phyloP scores from a whole-genome alignment of 1,284 basidiomycete species.

The Acaromyces ingoldii region DNA sequence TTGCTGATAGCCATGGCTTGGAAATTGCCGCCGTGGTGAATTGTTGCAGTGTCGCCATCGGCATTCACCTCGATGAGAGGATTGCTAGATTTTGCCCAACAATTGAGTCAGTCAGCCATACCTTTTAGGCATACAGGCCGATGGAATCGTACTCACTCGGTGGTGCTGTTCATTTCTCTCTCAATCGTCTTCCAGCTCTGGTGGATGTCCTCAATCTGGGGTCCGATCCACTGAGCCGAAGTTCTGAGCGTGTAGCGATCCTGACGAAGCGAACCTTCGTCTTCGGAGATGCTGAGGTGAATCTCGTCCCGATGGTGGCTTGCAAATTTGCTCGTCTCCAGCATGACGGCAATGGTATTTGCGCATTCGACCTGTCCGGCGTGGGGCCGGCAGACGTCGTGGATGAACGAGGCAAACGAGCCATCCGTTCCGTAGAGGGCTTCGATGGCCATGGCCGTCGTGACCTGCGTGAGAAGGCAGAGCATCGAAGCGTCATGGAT shows the following conservation, averaged over 20 bases:
- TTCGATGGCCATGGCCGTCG: slow-evolving; percentile 77
- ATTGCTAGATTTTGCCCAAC: no score
- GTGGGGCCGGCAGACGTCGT: slow-evolving; percentile 70
- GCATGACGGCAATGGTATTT: slow-evolving; percentile 34
- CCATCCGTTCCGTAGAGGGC: slow-evolving; percentile 46
- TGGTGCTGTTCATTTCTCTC: slow-evolving; percentile 17
- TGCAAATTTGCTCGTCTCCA: slow-evolving; percentile 69
- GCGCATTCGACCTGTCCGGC: slow-evolving; percentile 65
- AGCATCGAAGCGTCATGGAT: slow-evolving; percentile 69
- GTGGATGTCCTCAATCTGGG: slow-evolving; percentile 14
- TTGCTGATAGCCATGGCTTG: slow-evolving; percentile 68
- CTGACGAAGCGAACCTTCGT: slow-evolving; percentile 66
- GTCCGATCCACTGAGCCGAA: slow-evolving; percentile 16
- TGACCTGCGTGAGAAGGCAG: slow-evolving; percentile 66
- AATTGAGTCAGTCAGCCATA: no score
- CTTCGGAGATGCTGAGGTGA: slow-evolving; percentile 61
- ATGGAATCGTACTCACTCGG: no score
- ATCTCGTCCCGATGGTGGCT: slow-evolving; percentile 58
- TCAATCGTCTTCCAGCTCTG: slow-evolving; percentile 8
- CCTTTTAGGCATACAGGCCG: no score
- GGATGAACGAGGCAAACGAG: slow-evolving; percentile 60
- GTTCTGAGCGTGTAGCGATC: slow-evolving; percentile 66
- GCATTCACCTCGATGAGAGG: slow-evolving; percentile 10
- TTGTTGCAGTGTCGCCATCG: background rate
- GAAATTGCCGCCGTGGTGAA: slow-evolving; percentile 16